A percentile compares a stretch with the other conserved stretches of the same genome.
Evolutionary conservation across 164 flowering plant species (phyloP).

Genomic region (Sedum album): DNA sequence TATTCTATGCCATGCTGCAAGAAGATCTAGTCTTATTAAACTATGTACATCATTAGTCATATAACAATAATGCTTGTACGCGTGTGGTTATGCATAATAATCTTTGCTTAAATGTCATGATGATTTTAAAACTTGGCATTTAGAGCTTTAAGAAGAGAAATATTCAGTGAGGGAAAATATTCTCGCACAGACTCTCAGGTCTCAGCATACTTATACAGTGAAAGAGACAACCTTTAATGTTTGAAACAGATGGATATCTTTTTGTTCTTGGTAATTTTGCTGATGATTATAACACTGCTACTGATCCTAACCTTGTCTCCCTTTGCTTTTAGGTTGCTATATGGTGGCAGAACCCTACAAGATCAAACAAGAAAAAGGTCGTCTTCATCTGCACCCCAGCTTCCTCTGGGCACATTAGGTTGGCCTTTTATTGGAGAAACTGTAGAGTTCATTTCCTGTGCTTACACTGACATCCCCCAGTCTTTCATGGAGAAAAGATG

Average conservation of each 20-base stretch:
- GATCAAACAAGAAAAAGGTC: background rate
- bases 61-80: background rate
- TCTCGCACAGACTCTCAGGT: background rate
- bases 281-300: slow-evolving; percentile 1
- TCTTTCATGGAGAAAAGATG: slow-evolving; percentile 80
- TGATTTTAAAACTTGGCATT: background rate
- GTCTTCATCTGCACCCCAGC: background rate
- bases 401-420: background rate
- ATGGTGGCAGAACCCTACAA: slow-evolving; percentile 10
- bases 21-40: background rate
- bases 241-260: background rate
- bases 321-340: background rate
- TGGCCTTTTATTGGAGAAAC: background rate
- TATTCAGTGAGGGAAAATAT: background rate
- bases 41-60: background rate
- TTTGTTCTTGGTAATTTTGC: background rate
- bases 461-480: slow-evolving; percentile 44
- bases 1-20: background rate
- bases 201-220: background rate
- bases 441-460: background rate
- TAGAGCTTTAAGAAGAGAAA: background rate
- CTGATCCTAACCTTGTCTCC: background rate
- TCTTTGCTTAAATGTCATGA: background rate
- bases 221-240: background rate
- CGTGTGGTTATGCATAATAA: background rate